phyloP scores from a whole-genome alignment of 1,284 basidiomycete genomes.

The Ustilago crameri region DNA sequence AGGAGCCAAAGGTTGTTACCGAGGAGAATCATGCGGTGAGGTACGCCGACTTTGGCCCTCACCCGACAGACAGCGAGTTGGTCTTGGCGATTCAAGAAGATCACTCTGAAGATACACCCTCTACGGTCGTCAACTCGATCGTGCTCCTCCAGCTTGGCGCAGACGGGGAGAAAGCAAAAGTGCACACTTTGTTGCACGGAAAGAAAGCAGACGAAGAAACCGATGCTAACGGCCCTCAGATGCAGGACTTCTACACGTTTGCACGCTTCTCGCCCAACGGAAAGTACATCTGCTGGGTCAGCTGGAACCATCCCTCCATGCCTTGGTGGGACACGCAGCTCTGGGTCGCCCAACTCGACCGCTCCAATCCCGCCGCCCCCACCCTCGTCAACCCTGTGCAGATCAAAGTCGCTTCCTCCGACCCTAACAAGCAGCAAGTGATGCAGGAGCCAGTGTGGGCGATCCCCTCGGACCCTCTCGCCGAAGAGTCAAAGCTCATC shows the following conservation, averaged over 20 bases:
- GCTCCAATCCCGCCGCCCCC: slow-evolving; percentile 12
- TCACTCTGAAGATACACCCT: slow-evolving; percentile 74
- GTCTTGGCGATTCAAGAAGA: slow-evolving; percentile 75
- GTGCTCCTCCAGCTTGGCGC: slow-evolving; percentile 72
- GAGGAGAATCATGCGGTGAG: slow-evolving; percentile 76
- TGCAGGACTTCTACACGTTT: slow-evolving; percentile 76
- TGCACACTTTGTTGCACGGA: slow-evolving; percentile 49
- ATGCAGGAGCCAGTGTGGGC: slow-evolving; percentile 72
- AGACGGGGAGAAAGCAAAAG: slow-evolving; percentile 10
- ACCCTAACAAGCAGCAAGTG: slow-evolving; percentile 41
- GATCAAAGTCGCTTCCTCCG: slow-evolving; percentile 18
- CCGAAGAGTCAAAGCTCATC: slow-evolving; percentile 72
- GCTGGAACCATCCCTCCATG: slow-evolving; percentile 81
- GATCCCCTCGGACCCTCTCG: slow-evolving; percentile 59
- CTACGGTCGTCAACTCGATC: slow-evolving; percentile 74
- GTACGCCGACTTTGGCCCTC: slow-evolving; percentile 68
- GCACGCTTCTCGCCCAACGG: slow-evolving; percentile 79
- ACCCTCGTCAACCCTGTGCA: slow-evolving; percentile 15
- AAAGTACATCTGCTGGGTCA: slow-evolving; percentile 75
- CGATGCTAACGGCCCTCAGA: slow-evolving; percentile 56
- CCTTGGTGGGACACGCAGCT: slow-evolving; percentile 80
- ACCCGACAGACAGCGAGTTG: slow-evolving; percentile 70
- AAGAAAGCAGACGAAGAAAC: slow-evolving; percentile 67
- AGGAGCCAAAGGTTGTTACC: slow-evolving; percentile 73
- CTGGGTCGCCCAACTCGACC: slow-evolving; percentile 71